Percentiles rank a stretch among this genome's conserved stretches.
Evolutionary conservation across 78 protist genomes (phyloP).

Genomic region (Dictyostelium brefeldianum): DNA sequence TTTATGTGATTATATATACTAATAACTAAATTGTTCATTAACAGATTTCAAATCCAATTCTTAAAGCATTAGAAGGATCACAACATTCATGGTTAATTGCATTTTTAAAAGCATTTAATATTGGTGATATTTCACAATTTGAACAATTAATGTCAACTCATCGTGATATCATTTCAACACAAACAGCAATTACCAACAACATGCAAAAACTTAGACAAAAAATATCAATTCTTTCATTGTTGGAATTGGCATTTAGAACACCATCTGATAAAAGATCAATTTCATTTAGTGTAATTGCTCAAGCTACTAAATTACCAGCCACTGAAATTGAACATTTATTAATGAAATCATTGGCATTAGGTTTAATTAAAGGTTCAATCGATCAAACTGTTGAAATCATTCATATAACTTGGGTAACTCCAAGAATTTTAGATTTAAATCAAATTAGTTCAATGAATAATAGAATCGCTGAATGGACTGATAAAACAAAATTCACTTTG

Average conservation of each 20-base stretch:
- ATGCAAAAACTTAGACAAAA: constrained; percentile 73
- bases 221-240: constrained; percentile 84
- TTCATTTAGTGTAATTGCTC: constrained; percentile 80
- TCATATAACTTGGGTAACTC: constrained; percentile 86
- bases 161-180: constrained; percentile 33
- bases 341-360: constrained; percentile 88
- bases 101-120: constrained; percentile 85
- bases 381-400: constrained; percentile 84
- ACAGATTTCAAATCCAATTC: constrained; percentile 81
- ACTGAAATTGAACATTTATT: constrained; percentile 82
- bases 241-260: constrained; percentile 86
- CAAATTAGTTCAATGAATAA: constrained; percentile 79
- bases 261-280: constrained; percentile 82
- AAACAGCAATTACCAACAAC: constrained; percentile 81
- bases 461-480: constrained; percentile 73
- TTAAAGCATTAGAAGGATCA: constrained; percentile 83
- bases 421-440: constrained; percentile 85
- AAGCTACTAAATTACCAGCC: constrained; percentile 52
- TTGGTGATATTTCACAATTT: constrained; percentile 84
- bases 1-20: background rate
- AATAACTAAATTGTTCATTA: background rate
- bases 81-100: constrained; percentile 79
- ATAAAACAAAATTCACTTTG: constrained; percentile 36
- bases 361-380: constrained; percentile 85
- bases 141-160: constrained; percentile 50